Percentiles rank a stretch among this genome's conserved stretches.
These are phyloP conservation scores for Fusarium fracticaudum DNA, from an alignment of 2,329 filamentous ascomycete genomes.

Conservation along the genomic window DNA sequence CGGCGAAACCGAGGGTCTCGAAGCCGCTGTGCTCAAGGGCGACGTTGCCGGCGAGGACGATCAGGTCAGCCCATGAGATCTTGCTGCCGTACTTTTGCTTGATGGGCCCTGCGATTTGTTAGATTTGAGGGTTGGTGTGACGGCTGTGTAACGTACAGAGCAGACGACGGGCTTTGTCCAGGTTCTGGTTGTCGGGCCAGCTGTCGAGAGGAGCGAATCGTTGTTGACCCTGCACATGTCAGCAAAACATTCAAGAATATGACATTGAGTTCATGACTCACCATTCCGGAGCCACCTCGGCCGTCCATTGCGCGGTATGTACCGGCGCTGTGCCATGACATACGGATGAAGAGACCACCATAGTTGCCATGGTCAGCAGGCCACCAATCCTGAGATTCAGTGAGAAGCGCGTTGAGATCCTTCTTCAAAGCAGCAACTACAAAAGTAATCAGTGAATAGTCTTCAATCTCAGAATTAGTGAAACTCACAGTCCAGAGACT, in stretches of 20 bases:
- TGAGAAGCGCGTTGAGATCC: conserved; percentile 76
- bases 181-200: conserved; percentile 82
- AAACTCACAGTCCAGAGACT: conserved; percentile 66
- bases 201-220: conserved; percentile 82
- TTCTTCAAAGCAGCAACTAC: conserved; percentile 71
- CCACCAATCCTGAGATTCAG: conserved; percentile 83
- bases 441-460: conserved; percentile 36
- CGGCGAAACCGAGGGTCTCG: conserved; percentile 78
- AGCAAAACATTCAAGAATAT: neutral
- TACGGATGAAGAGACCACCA: conserved; percentile 80
- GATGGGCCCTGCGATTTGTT: conserved; percentile 62
- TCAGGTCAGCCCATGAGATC: conserved; percentile 81
- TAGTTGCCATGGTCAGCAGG: conserved; percentile 85
- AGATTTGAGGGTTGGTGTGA: neutral
- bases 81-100: conserved; percentile 88
- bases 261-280: conserved; percentile 10
- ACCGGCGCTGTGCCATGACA: conserved; percentile 84
- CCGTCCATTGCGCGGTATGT: conserved; percentile 81
- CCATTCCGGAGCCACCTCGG: conserved; percentile 75
- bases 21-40: conserved; percentile 81
- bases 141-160: conserved; percentile 57
- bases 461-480: rapidly evolving
- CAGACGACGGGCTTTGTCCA: conserved; percentile 83
- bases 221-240: conserved; percentile 67
- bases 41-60: conserved; percentile 78